These are phyloP conservation scores for Hyaloscypha finlandica DNA, from an alignment of 495 filamentous ascomycete species.

Conservation along the genomic window DNA sequence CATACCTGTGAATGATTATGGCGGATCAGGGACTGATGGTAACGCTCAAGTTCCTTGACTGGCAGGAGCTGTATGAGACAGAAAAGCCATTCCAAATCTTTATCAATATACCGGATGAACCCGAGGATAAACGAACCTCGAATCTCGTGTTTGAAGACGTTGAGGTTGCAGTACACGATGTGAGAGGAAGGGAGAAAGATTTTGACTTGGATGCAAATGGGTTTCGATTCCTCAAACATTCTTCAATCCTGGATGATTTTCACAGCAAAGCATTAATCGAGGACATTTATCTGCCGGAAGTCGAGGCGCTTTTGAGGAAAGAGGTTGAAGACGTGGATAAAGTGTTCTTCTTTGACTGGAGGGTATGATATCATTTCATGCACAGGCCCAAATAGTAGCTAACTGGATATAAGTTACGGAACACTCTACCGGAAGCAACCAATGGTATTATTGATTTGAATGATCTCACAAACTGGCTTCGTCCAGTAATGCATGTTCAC, in stretches of 20 bases:
- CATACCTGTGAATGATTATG: too few relatives aligned
- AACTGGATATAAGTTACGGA: too few relatives aligned
- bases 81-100: background rate
- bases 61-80: background rate
- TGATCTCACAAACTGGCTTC: constrained; percentile 3
- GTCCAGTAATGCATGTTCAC: constrained; percentile 6
- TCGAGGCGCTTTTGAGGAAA: constrained; percentile 28
- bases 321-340: constrained; percentile 31
- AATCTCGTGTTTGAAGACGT: background rate
- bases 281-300: constrained; percentile 30
- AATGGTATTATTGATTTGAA: constrained; percentile 13
- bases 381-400: background rate
- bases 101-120: background rate
- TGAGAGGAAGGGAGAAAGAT: background rate
- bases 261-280: background rate
- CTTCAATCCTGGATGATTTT: background rate
- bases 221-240: background rate
- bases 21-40: too few relatives aligned
- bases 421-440: too few relatives aligned
- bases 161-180: background rate
- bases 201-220: background rate
- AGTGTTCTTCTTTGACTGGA: constrained; percentile 38
- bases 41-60: too few relatives aligned
- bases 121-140: background rate
- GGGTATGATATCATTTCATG: constrained; percentile 23